phyloP scores from a whole-genome alignment of 257 asterid genomes.

The Solanum virginianum region DNA sequence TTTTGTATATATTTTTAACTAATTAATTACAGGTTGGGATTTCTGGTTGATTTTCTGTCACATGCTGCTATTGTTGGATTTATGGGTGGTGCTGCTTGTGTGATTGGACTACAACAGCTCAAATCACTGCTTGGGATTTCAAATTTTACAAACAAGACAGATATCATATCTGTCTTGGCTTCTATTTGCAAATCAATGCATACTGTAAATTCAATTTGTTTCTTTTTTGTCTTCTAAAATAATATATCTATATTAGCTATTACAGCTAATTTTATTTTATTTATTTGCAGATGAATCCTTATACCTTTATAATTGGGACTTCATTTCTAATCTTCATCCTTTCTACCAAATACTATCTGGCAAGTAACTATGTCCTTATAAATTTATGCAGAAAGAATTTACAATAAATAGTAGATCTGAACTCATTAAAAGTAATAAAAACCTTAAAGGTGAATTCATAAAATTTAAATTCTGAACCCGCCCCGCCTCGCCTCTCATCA shows the following conservation, averaged over 20 bases:
- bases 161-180: conserved; percentile 20
- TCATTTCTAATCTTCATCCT: conserved; percentile 28
- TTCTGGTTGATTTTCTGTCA: conserved; percentile 33
- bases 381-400: not conserved
- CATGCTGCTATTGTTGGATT: conserved; percentile 42
- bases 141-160: conserved; percentile 22
- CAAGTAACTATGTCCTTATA: conserved; percentile 3
- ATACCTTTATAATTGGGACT: conserved; percentile 24
- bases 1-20: not conserved
- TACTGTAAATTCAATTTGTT: not conserved
- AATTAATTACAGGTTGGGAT: conserved; percentile 20
- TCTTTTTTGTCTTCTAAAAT: not conserved
- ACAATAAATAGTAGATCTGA: not conserved
- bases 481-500: no score
- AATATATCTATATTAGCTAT: not conserved
- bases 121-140: conserved; percentile 28
- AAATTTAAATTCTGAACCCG: not conserved
- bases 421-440: not conserved
- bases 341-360: conserved; percentile 15
- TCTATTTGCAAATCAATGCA: conserved; percentile 16
- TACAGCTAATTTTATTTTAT: not conserved
- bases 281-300: conserved; percentile 20
- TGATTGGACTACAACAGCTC: conserved; percentile 35
- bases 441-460: not conserved
- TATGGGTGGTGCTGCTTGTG: conserved; percentile 44